Percentiles rank a stretch among this genome's conserved stretches.
These are phyloP conservation scores for Mortierella sp. DNA, from an alignment of 371 early-diverging fungal genomes.

Conservation along the genomic window DNA sequence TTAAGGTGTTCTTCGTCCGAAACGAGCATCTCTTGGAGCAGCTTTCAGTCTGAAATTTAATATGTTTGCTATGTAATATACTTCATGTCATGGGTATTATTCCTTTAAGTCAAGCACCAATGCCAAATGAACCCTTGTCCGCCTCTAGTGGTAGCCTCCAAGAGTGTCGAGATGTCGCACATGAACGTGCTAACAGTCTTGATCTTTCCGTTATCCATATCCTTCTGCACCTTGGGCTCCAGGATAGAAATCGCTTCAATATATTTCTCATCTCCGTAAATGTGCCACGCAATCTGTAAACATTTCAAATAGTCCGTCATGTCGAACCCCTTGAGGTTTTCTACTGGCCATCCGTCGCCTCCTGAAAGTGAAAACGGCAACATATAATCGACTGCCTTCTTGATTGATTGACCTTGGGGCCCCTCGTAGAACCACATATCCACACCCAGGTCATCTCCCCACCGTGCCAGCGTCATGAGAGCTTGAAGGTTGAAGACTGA, in stretches of 20 bases:
- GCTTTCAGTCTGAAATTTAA: neutral
- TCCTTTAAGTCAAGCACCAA: constrained; percentile 51
- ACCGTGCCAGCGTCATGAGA: constrained; percentile 58
- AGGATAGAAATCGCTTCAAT: constrained; percentile 37
- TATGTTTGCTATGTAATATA: neutral
- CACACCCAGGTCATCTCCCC: constrained; percentile 54
- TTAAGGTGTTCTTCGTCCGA: too few relatives aligned
- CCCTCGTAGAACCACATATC: constrained; percentile 62
- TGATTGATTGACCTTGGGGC: constrained; percentile 59
- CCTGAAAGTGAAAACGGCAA: constrained; percentile 60
- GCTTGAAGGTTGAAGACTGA: constrained; percentile 61
- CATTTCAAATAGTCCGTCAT: constrained; percentile 56
- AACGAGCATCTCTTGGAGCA: too few relatives aligned
- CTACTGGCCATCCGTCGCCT: constrained; percentile 61
- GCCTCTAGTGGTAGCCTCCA: constrained; percentile 41
- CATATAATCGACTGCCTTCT: constrained; percentile 64
- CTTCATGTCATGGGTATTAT: neutral
- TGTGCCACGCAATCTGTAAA: constrained; percentile 60
- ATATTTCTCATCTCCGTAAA: constrained; percentile 59
- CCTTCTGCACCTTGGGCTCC: constrained; percentile 40
- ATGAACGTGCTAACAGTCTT: constrained; percentile 54
- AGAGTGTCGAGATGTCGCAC: constrained; percentile 51
- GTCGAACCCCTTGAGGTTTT: constrained; percentile 54
- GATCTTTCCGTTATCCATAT: constrained; percentile 52
- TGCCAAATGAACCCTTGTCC: constrained; percentile 56